These are phyloP conservation scores for Thermochaetoides thermophila DNA, from an alignment of 495 filamentous ascomycete genomes.

Conservation along the genomic window DNA sequence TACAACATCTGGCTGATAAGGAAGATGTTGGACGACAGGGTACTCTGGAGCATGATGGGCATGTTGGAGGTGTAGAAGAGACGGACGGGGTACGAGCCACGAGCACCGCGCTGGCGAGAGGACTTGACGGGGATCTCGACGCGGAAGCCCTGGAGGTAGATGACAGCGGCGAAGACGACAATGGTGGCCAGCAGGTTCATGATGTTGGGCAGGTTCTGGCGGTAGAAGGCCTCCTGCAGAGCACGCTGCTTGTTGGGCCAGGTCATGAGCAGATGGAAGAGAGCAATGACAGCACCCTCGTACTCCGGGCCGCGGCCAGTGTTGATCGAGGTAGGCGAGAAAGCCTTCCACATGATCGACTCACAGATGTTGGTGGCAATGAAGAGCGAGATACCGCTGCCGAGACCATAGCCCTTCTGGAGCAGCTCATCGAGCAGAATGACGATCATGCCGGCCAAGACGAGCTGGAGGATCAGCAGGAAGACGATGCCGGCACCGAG, in stretches of 20 bases:
- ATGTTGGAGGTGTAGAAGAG: conserved; percentile 86
- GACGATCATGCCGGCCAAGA: conserved; percentile 92
- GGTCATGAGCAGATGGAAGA: conserved; percentile 95
- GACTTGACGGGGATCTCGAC: conserved; percentile 99
- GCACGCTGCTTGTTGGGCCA: conserved; percentile 98
- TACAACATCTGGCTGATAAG: conserved; percentile 97
- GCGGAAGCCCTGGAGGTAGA: conserved; percentile 99
- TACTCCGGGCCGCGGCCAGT: conserved; percentile 98
- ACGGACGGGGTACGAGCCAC: conserved; percentile 66
- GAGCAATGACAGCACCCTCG: conserved; percentile 95
- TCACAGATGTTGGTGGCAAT: conserved; percentile 99
- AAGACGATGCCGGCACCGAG: conserved; percentile 96
- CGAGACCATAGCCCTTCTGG: conserved; percentile 98
- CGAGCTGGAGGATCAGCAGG: conserved; percentile 90
- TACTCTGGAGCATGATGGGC: conserved; percentile 99
- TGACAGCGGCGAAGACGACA: conserved; percentile 86
- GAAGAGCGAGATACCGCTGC: conserved; percentile 97
- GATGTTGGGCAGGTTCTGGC: conserved; percentile 98
- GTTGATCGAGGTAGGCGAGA: conserved; percentile 98
- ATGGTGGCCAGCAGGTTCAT: conserved; percentile 96
- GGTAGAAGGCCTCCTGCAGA: conserved; percentile 95
- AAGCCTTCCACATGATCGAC: conserved; percentile 99
- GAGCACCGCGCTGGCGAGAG: conserved; percentile 94
- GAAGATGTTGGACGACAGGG: conserved; percentile 98
- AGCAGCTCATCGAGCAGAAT: conserved; percentile 98